A percentile compares a stretch with the other conserved stretches of the same genome.
Conservation (phyloP, 495 filamentous ascomycete genomes). For the Mytilinidion resinicola region DNA sequence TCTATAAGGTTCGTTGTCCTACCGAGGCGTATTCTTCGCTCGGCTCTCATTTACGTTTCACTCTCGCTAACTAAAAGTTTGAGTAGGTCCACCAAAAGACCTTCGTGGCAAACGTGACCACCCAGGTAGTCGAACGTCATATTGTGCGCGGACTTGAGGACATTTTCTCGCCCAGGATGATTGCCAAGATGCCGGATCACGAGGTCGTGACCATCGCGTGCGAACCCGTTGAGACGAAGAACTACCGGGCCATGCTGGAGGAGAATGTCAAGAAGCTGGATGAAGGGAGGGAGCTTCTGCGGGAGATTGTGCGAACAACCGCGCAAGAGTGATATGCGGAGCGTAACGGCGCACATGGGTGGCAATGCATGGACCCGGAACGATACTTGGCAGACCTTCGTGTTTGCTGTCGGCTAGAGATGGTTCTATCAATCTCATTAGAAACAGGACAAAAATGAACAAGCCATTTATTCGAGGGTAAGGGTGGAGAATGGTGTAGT, state of each 20-base stretch:
- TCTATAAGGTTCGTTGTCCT: slow-evolving; percentile 1
- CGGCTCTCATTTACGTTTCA: too few species aligned
- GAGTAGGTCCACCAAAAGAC: neutral
- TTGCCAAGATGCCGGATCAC: neutral
- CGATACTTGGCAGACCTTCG: too few species aligned
- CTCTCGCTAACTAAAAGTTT: neutral
- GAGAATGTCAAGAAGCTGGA: slow-evolving; percentile 30
- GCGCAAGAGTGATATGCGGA: too few species aligned
- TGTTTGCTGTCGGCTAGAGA: too few species aligned
- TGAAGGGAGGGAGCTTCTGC: slow-evolving; percentile 17
- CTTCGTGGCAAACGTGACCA: neutral
- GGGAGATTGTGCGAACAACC: neutral
- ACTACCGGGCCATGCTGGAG: slow-evolving; percentile 28
- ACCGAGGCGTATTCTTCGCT: too few species aligned
- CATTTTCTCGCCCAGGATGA: neutral
- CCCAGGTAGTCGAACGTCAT: neutral
- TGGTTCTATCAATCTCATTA: too few species aligned
- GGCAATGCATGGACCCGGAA: too few species aligned
- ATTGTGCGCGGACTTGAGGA: neutral
- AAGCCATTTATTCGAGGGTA: too few species aligned
- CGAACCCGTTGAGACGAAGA: slow-evolving; percentile 21
- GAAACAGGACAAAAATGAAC: too few species aligned
- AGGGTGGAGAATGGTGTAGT: too few species aligned
- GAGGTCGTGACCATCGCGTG: slow-evolving; percentile 25
- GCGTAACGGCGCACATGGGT: too few species aligned